These are phyloP conservation scores for Emericellopsis terricola DNA, from an alignment of 495 filamentous ascomycete species.

Conservation along the genomic window DNA sequence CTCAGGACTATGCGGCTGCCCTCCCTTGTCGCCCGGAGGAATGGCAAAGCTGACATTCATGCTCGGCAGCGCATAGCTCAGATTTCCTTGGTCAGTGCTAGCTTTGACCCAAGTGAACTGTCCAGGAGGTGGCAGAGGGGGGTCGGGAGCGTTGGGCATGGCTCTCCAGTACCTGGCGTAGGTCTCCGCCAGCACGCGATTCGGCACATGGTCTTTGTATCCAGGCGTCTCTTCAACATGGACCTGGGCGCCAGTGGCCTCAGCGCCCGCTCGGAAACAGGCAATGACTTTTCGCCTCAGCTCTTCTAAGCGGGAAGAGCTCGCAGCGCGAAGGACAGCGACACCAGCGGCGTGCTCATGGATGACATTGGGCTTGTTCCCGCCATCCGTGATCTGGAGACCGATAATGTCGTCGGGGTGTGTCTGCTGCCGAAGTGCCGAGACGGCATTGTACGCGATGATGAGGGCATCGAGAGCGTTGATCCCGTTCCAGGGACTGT, in stretches of 20 bases:
- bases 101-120: conserved; percentile 35
- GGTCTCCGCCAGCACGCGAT: conserved; percentile 32
- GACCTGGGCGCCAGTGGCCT: conserved; percentile 39
- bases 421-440: conserved; percentile 44
- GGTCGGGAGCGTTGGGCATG: conserved; percentile 28
- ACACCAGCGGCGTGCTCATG: conserved; percentile 35
- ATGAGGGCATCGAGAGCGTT: conserved; percentile 48
- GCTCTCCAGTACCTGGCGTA: conserved; percentile 36
- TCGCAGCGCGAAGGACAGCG: conserved; percentile 33
- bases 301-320: conserved; percentile 22
- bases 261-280: conserved; percentile 41
- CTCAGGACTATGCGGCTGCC: conserved; percentile 39
- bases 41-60: conserved; percentile 43
- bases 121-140: conserved; percentile 28
- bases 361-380: conserved; percentile 42
- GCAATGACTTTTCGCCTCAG: conserved; percentile 31
- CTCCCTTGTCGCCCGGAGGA: conserved; percentile 18
- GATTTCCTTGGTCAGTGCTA: conserved; percentile 43
- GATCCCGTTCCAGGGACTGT: conserved; percentile 43
- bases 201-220: conserved; percentile 44
- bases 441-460: conserved; percentile 40
- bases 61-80: conserved; percentile 46
- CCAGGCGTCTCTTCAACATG: conserved; percentile 24
- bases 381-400: conserved; percentile 38
- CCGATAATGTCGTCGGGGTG: conserved; percentile 42